Evolutionary conservation across 2,329 filamentous ascomycete genomes (phyloP), one percentile per base, ranked within the genome.

Genomic region (Stromatinia cepivora): DNA sequence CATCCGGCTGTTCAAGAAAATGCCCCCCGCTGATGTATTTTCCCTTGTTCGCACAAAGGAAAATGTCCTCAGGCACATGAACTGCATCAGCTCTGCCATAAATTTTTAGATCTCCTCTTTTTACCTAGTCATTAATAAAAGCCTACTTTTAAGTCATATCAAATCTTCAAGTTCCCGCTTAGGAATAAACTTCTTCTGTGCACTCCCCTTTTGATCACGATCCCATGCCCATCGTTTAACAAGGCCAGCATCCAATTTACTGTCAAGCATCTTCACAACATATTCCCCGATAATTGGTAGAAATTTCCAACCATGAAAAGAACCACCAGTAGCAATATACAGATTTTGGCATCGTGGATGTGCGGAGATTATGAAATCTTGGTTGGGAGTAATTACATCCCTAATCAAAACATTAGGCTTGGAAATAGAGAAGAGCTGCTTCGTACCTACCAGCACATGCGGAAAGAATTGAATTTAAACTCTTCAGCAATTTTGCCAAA

Each of bases 251-350:
- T 78, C 77, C 45, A 84, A 78, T 67, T 66, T 39, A 67, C 80
- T 81, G 65, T 82, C 76, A 75, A 84, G 76, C 79, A 84, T 81
- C 72, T 86, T 81, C 42, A 81, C 79, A 69, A 87, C 81, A 76
- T 90, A 90, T 70, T 85, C 84, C 4, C 88, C 87, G 72, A 88
- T 85, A 34, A 84, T 85, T 0, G 87, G 87, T 36, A 90, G 79
- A 75, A 90, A 89, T 77, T 90, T 90, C 83, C 85, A 89, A 42
- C 85, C 84, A 75, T 90, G 88, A 72, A 89, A 88, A 17, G 86
- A 89, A 1, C 88, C 88, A 17, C 86, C 87, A 0, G 85, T 85
- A 0, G 87, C 88, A 34, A 91, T 76, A 76, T 85, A 89, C 20
- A 90, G 77, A 70, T 86, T 86, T 73, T 81, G 78, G 8, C 81